Base-by-base conservation (phyloP, 352 stramenopile species). In the Pythium insidiosum region DNA sequence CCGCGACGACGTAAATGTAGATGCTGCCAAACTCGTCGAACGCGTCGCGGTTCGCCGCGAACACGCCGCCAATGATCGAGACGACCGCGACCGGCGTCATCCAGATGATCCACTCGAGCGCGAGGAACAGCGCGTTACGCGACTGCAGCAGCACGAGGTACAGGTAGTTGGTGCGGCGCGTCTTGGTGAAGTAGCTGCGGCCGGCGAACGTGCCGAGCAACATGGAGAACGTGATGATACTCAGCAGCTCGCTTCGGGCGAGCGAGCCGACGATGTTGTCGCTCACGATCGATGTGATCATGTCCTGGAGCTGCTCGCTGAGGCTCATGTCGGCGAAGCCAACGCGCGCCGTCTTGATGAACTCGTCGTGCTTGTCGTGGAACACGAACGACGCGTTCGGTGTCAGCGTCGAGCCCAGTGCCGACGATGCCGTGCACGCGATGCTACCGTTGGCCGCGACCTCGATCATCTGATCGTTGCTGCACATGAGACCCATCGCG, bases 151-250 rank as follows among this genome's bases (percentile, higher is more conserved):
- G 46, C 37, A 73, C 47, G 24, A 84, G 44, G 53, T 88, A 88
- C 13, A 85, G 22, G 47, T 85, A 85, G 37, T 85, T 84, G n/a
- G 79, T 52, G 5, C 40, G 48, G 4, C 68, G 63, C 1, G 70
- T 72, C 47, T 78, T 81, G 44, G 60, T 75, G 38, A 84, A 82
- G 51, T 68, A 84, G 40, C 46, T 74, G 23, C 64, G 64, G 0
- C 72, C 75, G 1, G 72, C 69, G 28, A 86, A 59, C 0, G 69
- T 67, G 4, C 75, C 75, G 9, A 91, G 47, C 4, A 80, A 56
- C 59, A 84, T 83, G 22, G 76, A 68, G 36, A 88, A 88, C 6
- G 67, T 70, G 47, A 89, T 84, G 26, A 81, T 70, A 2, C 68
- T 67, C 7, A 88, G 44, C 29, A 87, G 22, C 31, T 84, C 60